Conservation (phyloP, 345 rosid species). For the Fremontodendron californicum region DNA sequence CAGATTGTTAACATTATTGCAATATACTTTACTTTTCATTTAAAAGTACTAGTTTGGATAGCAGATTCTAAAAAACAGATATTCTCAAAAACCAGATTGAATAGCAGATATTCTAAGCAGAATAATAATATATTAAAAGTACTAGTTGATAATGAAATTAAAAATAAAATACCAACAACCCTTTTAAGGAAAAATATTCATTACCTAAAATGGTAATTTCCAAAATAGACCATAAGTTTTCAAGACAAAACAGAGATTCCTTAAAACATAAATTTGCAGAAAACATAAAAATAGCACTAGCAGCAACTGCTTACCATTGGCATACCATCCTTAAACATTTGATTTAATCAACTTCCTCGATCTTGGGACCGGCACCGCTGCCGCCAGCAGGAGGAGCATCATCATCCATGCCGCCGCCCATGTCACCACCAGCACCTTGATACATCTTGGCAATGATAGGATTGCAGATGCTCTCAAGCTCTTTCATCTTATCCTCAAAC, state of each 20-base stretch:
- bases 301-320: neutral
- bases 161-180: no score
- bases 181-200: neutral
- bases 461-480: conserved; percentile 65
- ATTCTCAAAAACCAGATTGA: no score
- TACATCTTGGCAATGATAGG: conserved; percentile 82
- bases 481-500: conserved; percentile 74
- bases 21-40: no score
- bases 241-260: neutral
- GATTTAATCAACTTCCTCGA: conserved; percentile 53
- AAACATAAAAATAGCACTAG: neutral
- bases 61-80: no score
- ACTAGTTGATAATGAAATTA: no score
- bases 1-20: no score
- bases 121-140: neutral
- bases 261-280: neutral
- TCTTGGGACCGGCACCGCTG: conserved; percentile 54
- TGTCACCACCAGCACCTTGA: conserved; percentile 44
- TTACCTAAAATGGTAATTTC: neutral
- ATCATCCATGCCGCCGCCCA: conserved; percentile 54
- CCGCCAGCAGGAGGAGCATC: conserved; percentile 51
- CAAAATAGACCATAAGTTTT: neutral
- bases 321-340: conserved; percentile 7
- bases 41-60: no score
- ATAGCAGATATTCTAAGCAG: no score